Evolutionary conservation across 2,329 filamentous ascomycete species (phyloP), one percentile per base, ranked within the genome.

Genomic region (Apiospora arundinis): DNA sequence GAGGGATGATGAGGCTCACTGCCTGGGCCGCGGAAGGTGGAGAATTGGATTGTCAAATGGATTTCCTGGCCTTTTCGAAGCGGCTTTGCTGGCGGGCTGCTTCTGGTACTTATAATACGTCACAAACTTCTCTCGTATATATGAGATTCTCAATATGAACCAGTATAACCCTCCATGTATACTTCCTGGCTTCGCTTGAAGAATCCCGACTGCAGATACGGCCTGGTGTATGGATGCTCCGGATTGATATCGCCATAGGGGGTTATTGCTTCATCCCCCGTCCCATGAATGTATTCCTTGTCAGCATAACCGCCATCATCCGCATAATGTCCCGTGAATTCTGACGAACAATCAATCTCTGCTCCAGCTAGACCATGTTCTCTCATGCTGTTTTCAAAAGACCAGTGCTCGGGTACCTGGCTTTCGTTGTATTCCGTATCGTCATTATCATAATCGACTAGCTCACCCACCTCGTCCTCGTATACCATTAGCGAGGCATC

Each of bases 31-130:
- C 67, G 42, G 46, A 66, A 71, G 65, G 23, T 42, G 66, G 70
- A n/a, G 32, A 40, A 40, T 63, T 63, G 56, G 63, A 37, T 44
- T 56, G 28, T 49, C 32, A 60, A 40, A 48, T 25, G 46, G 66
- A 46, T 32, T 42, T 68, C 65, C 18, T 49, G 40, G 42, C 56
- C 48, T 23, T 72, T 71, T 65, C 72, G 72, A 72, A 74, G 74
- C 72, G 74, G 74, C 49, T 74, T 75, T 73, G 73, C 73, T 72
- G 72, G 74, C 75, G 72, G 75, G 74, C 72, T 72, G 72, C 70
- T 72, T 74, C 74, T 73, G 69, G 73, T 73, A 75, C 70, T 73
- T 68, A 71, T 75, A 77, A 76, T 63, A 63, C 56, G 56, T 76
- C 14, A 52, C 60, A n/a, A 52, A 52, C n/a, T 21, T 42, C 6